Base-by-base conservation (phyloP, 2,329 filamentous ascomycete genomes). In the Talaromyces pinophilus region DNA sequence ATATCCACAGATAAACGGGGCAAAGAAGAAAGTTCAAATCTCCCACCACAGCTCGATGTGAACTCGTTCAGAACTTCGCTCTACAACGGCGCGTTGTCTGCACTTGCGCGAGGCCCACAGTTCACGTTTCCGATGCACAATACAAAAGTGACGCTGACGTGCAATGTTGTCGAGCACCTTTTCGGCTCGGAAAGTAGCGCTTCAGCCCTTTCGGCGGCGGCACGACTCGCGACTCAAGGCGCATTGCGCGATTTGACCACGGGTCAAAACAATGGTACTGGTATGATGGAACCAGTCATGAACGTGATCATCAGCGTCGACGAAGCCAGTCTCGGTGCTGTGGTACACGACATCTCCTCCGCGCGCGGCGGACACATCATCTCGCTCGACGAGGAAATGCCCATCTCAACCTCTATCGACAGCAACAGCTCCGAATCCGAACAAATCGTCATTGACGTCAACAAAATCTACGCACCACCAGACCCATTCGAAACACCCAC, bases 251-350 rank as follows among this genome's bases (percentile, higher is more conserved):
- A 87, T 19, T 87, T 80, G 40, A 54, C 71, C 30, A 77, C 80
- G 33, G 57, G 33, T 3, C n/a, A 75, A 81, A 2, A 80, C 82
- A 61, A 69, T 2, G 73, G 75, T 2, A 85, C 92, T 0, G 85
- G 86, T 1, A 82, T 99, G 46, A 90, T 98, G 80, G 95, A 99
- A 75, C 95, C 95, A 1, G 91, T 99, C 64, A 97, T 98, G 92
- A 88, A 89, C 67, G 92, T 92, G 5, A 88, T 90, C 62, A 96
- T 99, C 74, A 89, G 87, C 70, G 92, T 95, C 60, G 92, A 95
- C 62, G 94, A 97, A 78, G 84, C 85, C 5, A 89, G 87, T 6
- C 88, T 97, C 1, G 93, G 93, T 3, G 86, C 86, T 4, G 91
- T 99, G 10, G 89, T 96, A 40, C 92, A 96, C 70, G 90, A 95